Conservation (phyloP, 2,329 filamentous ascomycete species). For the Cordyceps cicadae region DNA sequence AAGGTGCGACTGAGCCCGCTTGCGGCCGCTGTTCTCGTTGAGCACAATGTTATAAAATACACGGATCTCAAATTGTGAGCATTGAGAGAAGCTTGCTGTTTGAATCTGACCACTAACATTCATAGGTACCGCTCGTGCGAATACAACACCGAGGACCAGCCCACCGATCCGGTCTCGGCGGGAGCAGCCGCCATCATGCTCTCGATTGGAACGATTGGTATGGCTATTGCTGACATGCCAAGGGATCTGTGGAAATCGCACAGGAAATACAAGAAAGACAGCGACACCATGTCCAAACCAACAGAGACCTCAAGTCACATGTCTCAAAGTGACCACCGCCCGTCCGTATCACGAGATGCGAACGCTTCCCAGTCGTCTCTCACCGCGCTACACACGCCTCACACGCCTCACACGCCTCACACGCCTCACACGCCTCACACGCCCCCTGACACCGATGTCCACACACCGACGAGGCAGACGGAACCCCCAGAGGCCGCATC, state of each 20-base stretch:
- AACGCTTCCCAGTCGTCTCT: slow-evolving; percentile 1
- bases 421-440: neutral
- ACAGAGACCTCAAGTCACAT: slow-evolving; percentile 1
- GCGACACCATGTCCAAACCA: neutral
- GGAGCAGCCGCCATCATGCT: slow-evolving; percentile 71
- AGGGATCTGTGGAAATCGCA: slow-evolving; percentile 44
- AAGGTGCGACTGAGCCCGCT: slow-evolving; percentile 61
- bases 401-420: neutral
- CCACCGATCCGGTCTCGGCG: slow-evolving; percentile 70
- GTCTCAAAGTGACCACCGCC: neutral
- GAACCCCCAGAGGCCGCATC: neutral
- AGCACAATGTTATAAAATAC: slow-evolving; percentile 56
- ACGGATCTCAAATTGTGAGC: slow-evolving; percentile 64
- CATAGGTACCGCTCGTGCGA: slow-evolving; percentile 46
- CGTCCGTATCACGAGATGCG: neutral
- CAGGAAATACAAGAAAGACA: slow-evolving; percentile 17
- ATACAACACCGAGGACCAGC: slow-evolving; percentile 70
- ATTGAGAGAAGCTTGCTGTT: neutral
- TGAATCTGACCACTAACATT: slow-evolving; percentile 11
- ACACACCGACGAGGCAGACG: neutral
- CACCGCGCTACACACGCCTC: no score
- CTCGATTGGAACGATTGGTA: slow-evolving; percentile 71
- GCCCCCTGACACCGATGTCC: neutral
- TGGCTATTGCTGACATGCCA: slow-evolving; percentile 71
- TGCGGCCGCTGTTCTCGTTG: slow-evolving; percentile 61